These are phyloP conservation scores for Hygrocybe punicea DNA, from an alignment of 768 basidiomycete species.

Conservation along the genomic window DNA sequence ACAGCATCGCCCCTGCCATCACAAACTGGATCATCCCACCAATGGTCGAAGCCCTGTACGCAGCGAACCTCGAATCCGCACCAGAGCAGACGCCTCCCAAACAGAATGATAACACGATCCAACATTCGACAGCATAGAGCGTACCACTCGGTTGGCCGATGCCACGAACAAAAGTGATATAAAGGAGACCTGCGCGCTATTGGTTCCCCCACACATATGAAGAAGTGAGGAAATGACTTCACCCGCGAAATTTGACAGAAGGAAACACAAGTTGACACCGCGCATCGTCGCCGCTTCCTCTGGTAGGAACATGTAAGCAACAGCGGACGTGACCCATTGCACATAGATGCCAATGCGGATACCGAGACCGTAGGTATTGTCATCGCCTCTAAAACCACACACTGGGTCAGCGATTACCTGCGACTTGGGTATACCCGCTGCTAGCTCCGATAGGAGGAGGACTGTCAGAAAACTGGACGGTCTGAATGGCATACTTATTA, in stretches of 20 bases:
- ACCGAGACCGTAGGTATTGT: slow-evolving; percentile 30
- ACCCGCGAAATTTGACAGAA: neutral
- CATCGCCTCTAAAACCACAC: slow-evolving; percentile 1
- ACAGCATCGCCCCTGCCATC: neutral
- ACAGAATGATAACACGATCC: slow-evolving; percentile 3
- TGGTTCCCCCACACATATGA: too few relatives aligned
- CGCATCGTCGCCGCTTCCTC: slow-evolving; percentile 2
- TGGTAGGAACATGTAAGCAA: neutral
- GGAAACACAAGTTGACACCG: neutral
- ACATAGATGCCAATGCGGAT: slow-evolving; percentile 19
- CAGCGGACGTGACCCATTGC: neutral
- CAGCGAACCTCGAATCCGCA: neutral
- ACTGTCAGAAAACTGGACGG: too few relatives aligned
- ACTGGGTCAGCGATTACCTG: too few relatives aligned
- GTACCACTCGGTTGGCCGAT: neutral
- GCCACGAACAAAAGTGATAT: neutral
- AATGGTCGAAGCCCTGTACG: neutral
- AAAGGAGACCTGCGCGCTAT: neutral
- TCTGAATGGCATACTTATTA: too few relatives aligned
- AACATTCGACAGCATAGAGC: slow-evolving; percentile 4
- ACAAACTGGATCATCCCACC: neutral
- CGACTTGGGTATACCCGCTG: neutral
- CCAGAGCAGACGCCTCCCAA: slow-evolving; percentile 3
- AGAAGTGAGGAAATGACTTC: neutral
- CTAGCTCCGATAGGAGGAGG: too few relatives aligned